Evolutionary conservation across 176 grass and related monocot genomes (phyloP).

Genomic region (Carex scoparia): DNA sequence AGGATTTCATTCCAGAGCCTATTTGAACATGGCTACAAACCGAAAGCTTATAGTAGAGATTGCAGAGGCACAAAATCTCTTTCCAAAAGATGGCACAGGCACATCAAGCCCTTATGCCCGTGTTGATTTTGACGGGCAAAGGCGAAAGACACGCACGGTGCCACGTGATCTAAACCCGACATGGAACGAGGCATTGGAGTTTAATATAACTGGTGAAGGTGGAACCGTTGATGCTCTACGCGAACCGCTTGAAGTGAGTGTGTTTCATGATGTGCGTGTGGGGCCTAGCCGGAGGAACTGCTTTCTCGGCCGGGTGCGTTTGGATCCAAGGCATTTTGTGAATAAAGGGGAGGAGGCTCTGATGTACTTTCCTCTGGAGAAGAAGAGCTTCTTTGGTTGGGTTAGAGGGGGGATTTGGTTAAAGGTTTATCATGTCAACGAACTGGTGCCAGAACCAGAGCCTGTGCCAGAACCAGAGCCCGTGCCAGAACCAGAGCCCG

Average conservation of each 20-base stretch:
- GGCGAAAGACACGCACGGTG: conserved; percentile 71
- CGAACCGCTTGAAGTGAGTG: conserved; percentile 64
- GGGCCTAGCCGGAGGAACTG: conserved; percentile 67
- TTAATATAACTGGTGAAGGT: conserved; percentile 30
- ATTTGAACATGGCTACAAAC: conserved; percentile 24
- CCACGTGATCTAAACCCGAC: conserved; percentile 52
- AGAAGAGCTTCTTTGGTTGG: conserved; percentile 75
- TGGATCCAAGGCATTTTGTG: conserved; percentile 69
- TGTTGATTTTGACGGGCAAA: conserved; percentile 83
- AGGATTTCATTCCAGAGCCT: background rate
- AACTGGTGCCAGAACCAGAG: conserved; percentile 27
- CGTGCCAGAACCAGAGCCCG: conserved; percentile 10
- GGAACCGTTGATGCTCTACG: conserved; percentile 12
- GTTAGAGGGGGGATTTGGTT: conserved; percentile 70
- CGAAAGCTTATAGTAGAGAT: conserved; percentile 94
- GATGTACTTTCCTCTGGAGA: conserved; percentile 74
- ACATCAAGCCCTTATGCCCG: conserved; percentile 85
- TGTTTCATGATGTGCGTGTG: conserved; percentile 56
- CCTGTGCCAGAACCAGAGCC: conserved; percentile 12
- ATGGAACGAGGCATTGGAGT: conserved; percentile 86
- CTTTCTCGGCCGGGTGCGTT: conserved; percentile 73
- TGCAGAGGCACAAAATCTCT: conserved; percentile 69
- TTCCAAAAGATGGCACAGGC: conserved; percentile 83
- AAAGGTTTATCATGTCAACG: conserved; percentile 72
- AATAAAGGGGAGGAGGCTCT: conserved; percentile 88